These are phyloP conservation scores for Blastomyces parvus DNA, from an alignment of 2,329 filamentous ascomycete genomes.

Conservation along the genomic window DNA sequence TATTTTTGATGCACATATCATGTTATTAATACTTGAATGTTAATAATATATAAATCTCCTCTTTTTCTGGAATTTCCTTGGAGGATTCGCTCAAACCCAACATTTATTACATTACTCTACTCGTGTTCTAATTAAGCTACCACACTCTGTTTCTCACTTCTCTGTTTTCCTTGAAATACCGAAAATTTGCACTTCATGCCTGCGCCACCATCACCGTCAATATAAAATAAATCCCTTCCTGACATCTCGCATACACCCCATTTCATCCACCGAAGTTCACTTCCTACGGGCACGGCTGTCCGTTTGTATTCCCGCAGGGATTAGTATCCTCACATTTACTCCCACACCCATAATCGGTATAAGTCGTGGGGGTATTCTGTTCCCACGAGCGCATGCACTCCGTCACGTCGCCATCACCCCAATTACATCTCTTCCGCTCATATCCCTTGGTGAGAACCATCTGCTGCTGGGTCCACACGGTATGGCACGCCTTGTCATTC, in stretches of 20 bases:
- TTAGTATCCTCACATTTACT: constrained; percentile 4
- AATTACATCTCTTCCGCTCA: constrained; percentile 2
- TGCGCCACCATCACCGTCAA: background rate
- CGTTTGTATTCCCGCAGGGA: background rate
- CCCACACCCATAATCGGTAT: constrained; percentile 4
- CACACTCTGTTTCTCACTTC: background rate
- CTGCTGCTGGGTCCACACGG: constrained; percentile 4
- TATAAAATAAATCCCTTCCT: background rate
- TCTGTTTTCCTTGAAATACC: background rate
- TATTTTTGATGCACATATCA: background rate
- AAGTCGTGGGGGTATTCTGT: constrained; percentile 1
- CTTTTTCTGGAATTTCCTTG: background rate
- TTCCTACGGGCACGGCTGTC: background rate
- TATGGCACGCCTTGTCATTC: constrained; percentile 4
- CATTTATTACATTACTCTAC: background rate
- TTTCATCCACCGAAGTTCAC: background rate
- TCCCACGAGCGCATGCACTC: constrained; percentile 5
- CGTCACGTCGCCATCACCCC: constrained; percentile 1
- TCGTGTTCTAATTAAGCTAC: background rate
- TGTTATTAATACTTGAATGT: background rate
- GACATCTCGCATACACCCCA: background rate
- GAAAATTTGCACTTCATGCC: background rate
- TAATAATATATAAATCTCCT: background rate
- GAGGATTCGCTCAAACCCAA: background rate
- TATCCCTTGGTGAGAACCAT: constrained; percentile 3